phyloP scores from a whole-genome alignment of 2,329 filamentous ascomycete species.

The Penicillium sp. region DNA sequence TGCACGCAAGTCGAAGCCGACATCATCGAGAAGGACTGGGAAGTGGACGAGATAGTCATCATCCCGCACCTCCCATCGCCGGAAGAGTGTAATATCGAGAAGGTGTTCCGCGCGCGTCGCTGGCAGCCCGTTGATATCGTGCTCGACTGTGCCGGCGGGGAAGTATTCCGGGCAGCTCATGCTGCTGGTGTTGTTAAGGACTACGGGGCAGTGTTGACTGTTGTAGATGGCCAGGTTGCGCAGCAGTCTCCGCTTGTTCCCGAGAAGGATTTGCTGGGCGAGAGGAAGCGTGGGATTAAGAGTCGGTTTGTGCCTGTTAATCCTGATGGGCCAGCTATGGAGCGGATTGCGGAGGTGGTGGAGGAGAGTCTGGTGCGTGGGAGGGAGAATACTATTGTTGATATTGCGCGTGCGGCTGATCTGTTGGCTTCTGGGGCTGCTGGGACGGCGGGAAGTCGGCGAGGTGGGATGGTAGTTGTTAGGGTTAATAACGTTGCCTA shows the following conservation, averaged over 20 bases:
- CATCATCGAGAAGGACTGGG: slow-evolving; percentile 28
- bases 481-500: slow-evolving; percentile 26
- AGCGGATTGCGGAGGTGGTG: slow-evolving; percentile 36
- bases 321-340: slow-evolving; percentile 37
- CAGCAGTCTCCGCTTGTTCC: slow-evolving; percentile 13
- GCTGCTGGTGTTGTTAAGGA: slow-evolving; percentile 35
- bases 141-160: slow-evolving; percentile 40
- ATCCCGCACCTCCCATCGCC: slow-evolving; percentile 27
- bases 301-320: slow-evolving; percentile 40
- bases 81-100: slow-evolving; percentile 32
- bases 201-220: slow-evolving; percentile 36
- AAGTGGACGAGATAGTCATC: slow-evolving; percentile 39
- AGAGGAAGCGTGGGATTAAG: slow-evolving; percentile 26
- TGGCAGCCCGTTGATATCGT: slow-evolving; percentile 44
- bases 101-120: slow-evolving; percentile 31
- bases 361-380: slow-evolving; percentile 37
- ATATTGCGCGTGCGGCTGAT: slow-evolving; percentile 36
- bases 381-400: slow-evolving; percentile 35
- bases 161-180: slow-evolving; percentile 37
- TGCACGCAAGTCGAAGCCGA: slow-evolving; percentile 30
- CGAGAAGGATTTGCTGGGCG: slow-evolving; percentile 19
- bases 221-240: slow-evolving; percentile 33
- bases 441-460: slow-evolving; percentile 27
- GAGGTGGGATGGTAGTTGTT: slow-evolving; percentile 37
- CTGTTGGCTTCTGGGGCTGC: slow-evolving; percentile 35